Evolutionary conservation across 2,329 filamentous ascomycete genomes (phyloP).

Genomic region (Exophiala sp.): DNA sequence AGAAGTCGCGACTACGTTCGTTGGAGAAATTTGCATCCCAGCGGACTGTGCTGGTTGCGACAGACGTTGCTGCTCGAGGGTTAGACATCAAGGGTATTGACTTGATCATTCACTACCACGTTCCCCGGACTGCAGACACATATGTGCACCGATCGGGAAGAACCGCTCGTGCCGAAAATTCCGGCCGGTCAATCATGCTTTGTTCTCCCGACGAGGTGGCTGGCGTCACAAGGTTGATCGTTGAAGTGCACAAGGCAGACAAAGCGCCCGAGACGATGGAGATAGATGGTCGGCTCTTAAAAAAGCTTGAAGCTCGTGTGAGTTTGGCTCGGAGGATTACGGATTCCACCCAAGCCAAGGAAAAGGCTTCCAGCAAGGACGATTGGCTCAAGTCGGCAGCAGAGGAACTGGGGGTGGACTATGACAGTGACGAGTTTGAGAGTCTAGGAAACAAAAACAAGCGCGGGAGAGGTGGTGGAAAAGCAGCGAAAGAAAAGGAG

Average conservation of each 20-base stretch:
- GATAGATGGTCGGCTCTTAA: constrained; percentile 71
- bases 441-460: constrained; percentile 53
- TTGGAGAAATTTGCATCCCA: constrained; percentile 78
- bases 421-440: constrained; percentile 80
- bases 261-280: constrained; percentile 56
- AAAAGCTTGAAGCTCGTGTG: constrained; percentile 69
- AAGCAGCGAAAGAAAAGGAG: constrained; percentile 65
- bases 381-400: constrained; percentile 78
- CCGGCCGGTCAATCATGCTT: constrained; percentile 76
- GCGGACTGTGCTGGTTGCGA: constrained; percentile 69
- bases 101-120: constrained; percentile 89
- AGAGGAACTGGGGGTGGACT: constrained; percentile 88
- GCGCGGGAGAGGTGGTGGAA: constrained; percentile 67
- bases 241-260: constrained; percentile 70
- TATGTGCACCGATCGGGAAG: constrained; percentile 95
- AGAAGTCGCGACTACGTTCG: constrained; percentile 89
- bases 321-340: constrained; percentile 80
- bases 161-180: constrained; percentile 74
- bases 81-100: constrained; percentile 89
- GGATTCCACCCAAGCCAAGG: constrained; percentile 76
- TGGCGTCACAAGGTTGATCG: constrained; percentile 73
- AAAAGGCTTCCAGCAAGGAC: constrained; percentile 76
- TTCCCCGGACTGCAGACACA: constrained; percentile 81
- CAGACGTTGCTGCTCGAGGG: constrained; percentile 87
- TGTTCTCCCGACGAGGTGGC: constrained; percentile 87